Base-by-base conservation (phyloP, 2,329 filamentous ascomycete genomes). In the Mycosphaerelloides madeirae region DNA sequence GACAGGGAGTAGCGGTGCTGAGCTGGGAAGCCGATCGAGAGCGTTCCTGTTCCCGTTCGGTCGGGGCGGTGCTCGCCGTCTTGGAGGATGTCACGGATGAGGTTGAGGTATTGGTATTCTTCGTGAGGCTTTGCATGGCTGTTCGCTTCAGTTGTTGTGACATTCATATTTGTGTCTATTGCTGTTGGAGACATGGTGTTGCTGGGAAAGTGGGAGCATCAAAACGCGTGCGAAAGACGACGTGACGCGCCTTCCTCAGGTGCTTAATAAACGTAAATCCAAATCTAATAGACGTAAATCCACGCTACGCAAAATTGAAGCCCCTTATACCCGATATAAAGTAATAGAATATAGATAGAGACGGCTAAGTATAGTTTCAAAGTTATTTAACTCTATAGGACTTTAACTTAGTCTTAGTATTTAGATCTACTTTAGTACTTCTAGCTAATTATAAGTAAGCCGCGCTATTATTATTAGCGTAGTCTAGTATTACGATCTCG, bases 41-140 rank as follows among this genome's bases (percentile, higher is more conserved):
- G 80, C 9, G 93, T 98, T 43, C 93, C 93, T 3, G 93, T 98
- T 41, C 93, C 93, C 3, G 93, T 98, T 56, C 87, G 87, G 66
- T 98, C 93, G 25, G 88, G 89, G 14, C 93, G 84, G 63, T 89
- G 83, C 67, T 98, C 93, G 60, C 93, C 93, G 19, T 79, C 71
- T 13, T 81, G 73, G 13, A 98, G 76, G 60, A 97, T 96, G 55
- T 87, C 80, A 54, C 82, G 84, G 51, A 97, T 88, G 19, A 98
- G 78, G 58, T 91, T 78, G 48, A 98, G 82, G 65, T 98, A 98
- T 69, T 97, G 93, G 62, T 89, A 75, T 70, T 98, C 93, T 72
- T 97, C 90, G 61, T 95, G 88, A 1, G 52, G 61, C 44, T 49
- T 54, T 43, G 48, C 44, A 44, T 58, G 38, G 44, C 57, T 34